Base-by-base conservation (phyloP, 768 basidiomycete species). In the Cystofilobasidium macerans region DNA sequence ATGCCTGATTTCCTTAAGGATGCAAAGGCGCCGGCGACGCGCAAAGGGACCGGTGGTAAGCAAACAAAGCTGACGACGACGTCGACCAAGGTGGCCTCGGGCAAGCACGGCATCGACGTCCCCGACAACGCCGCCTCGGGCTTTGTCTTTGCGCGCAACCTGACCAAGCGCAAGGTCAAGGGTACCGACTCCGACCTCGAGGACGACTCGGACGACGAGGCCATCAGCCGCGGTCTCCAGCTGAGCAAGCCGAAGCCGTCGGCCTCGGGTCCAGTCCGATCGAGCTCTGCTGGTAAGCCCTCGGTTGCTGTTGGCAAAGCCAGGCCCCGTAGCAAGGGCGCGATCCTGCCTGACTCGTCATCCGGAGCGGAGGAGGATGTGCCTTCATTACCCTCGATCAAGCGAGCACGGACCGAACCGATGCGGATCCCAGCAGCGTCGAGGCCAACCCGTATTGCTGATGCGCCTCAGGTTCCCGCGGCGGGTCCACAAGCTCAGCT, bases 171-270 rank as follows among this genome's bases (percentile, higher is more conserved):
- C 38, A n/a, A 4, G 54, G 22, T 16, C 45, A 64, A 56, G 33
- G 28, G 12, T 20, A 57, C 42, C 33, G 36, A 42, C 43, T 28
- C 26, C 14, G 56, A 78, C 38, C 78, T 78, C 38, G 79, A 79
- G 3, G 75, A 75, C 7, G 80, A 80, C 9, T 79, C 79, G 47
- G 81, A 80, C 0, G 73, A 75, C 40, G 76, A 77, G 8, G 78
- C 54, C 22, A 57, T 56, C 42, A 56, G 42, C 22, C 28, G 32
- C 38, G 45, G 28, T 11, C 7, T 38, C 13, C 38, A 48, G 36
- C 9, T 26, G 30, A 8, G 16, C 16, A 28, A 32, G 60, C 30
- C 14, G 7, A 30, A 61, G 60, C 11, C 40, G 30, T 42, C 43
- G 38, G 30, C 51, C 24, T n/a, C n/a, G 35, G n/a, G 8, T 24